phyloP scores from a whole-genome alignment of 352 stramenopile genomes.

The Phytopythium sindhum region DNA sequence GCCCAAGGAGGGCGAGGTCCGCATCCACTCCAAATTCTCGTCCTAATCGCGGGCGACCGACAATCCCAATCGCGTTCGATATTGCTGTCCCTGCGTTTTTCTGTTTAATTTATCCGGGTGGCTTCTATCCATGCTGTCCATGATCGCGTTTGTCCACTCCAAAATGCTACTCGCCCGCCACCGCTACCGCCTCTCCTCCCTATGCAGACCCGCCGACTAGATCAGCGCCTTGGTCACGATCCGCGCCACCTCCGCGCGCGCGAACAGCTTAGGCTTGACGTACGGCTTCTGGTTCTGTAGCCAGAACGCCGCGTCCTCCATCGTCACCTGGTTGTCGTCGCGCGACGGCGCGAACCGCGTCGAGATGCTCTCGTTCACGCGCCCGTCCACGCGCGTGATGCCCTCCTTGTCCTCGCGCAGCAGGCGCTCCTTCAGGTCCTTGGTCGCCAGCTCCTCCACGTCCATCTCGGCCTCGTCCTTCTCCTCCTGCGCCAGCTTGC shows the following conservation, averaged over 20 bases:
- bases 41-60: conserved; percentile 21
- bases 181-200: background rate
- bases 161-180: background rate
- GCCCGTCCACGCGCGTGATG: conserved; percentile 65
- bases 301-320: conserved; percentile 82
- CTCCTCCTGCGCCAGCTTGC: conserved; percentile 73
- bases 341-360: conserved; percentile 39
- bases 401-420: conserved; percentile 75
- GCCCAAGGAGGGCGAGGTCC: conserved; percentile 37
- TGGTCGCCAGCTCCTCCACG: conserved; percentile 74
- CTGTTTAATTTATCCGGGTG: background rate
- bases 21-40: conserved; percentile 73
- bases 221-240: conserved; percentile 80
- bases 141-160: background rate
- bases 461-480: conserved; percentile 87
- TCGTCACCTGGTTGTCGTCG: conserved; percentile 71
- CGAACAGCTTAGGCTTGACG: conserved; percentile 79
- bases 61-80: background rate
- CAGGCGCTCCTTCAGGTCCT: conserved; percentile 80
- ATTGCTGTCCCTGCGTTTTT: background rate
- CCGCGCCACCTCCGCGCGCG: conserved; percentile 70
- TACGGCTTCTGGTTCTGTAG: conserved; percentile 84
- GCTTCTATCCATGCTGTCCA: conserved; percentile 5
- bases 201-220: conserved; percentile 14
- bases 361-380: conserved; percentile 80